Evolutionary conservation across 2,329 filamentous ascomycete species (phyloP).

Genomic region (Colletotrichum melonis): DNA sequence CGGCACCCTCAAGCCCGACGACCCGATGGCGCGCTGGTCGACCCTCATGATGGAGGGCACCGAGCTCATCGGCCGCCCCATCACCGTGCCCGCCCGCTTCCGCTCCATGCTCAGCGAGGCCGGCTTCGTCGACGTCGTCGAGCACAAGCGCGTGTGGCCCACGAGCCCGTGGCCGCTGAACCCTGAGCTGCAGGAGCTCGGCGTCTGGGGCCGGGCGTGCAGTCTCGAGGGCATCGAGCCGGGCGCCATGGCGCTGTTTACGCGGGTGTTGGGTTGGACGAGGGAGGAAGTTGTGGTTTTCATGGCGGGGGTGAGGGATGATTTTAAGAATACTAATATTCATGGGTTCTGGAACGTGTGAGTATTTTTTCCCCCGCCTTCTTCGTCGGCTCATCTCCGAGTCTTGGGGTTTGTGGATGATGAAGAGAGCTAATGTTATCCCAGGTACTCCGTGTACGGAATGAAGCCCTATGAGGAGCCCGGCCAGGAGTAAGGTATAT

Average conservation of each 20-base stretch:
- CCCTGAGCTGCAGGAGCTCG: background rate
- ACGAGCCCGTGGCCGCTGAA: constrained; percentile 47
- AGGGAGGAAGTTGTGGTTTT: constrained; percentile 14
- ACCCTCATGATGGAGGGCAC: constrained; percentile 44
- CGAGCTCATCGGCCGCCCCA: constrained; percentile 42
- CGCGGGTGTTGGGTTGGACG: constrained; percentile 24
- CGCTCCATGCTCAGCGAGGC: constrained; percentile 41
- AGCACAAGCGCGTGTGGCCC: constrained; percentile 46
- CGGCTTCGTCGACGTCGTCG: constrained; percentile 48
- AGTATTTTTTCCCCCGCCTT: background rate
- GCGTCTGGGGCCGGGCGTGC: constrained; percentile 22
- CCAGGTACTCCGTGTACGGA: background rate
- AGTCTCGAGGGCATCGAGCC: constrained; percentile 42
- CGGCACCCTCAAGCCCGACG: constrained; percentile 43
- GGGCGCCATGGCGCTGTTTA: constrained; percentile 39
- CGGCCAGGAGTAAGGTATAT: background rate
- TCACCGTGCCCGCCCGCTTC: constrained; percentile 42
- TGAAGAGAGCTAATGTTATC: background rate
- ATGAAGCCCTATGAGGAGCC: background rate
- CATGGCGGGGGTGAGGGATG: constrained; percentile 27
- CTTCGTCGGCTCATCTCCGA: background rate
- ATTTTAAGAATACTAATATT: constrained; percentile 39
- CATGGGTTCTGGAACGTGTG: constrained; percentile 48
- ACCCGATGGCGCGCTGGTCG: constrained; percentile 43
- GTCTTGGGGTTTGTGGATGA: background rate